These are phyloP conservation scores for Cadophora luteo-olivacea DNA, from an alignment of 2,329 filamentous ascomycete genomes.

Conservation along the genomic window DNA sequence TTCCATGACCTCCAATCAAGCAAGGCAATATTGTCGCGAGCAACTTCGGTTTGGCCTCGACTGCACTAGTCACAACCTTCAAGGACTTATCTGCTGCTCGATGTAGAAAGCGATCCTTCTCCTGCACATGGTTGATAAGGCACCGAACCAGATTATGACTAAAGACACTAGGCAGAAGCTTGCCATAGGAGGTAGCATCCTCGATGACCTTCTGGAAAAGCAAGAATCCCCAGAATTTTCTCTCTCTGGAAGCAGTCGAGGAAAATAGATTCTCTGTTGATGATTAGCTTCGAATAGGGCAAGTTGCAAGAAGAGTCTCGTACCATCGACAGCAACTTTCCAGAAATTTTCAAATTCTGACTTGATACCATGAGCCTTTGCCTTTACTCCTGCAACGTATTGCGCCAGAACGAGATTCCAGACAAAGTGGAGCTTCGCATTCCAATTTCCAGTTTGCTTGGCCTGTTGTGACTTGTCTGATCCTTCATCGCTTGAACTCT, in stretches of 20 bases:
- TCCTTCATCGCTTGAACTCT: slow-evolving; percentile 64
- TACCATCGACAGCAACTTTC: slow-evolving; percentile 85
- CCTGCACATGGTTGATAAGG: slow-evolving; percentile 81
- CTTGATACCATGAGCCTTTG: slow-evolving; percentile 41
- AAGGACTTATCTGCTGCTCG: slow-evolving; percentile 78
- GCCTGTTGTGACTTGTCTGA: slow-evolving; percentile 50
- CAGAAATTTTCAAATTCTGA: slow-evolving; percentile 77
- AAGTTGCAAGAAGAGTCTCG: slow-evolving; percentile 45
- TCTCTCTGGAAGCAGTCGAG: slow-evolving; percentile 79
- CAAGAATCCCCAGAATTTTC: slow-evolving; percentile 91
- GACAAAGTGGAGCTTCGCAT: slow-evolving; percentile 82
- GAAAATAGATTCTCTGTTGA: slow-evolving; percentile 80
- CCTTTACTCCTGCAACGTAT: slow-evolving; percentile 49
- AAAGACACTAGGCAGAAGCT: slow-evolving; percentile 68
- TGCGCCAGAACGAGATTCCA: slow-evolving; percentile 80
- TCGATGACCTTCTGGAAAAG: slow-evolving; percentile 80
- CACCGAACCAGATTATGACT: slow-evolving; percentile 83
- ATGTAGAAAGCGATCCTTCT: slow-evolving; percentile 80
- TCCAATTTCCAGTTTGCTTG: slow-evolving; percentile 72
- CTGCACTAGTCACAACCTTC: slow-evolving; percentile 71
- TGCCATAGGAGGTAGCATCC: slow-evolving; percentile 54
- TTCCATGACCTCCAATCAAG: slow-evolving; percentile 73
- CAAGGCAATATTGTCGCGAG: slow-evolving; percentile 67
- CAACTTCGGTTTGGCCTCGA: slow-evolving; percentile 64
- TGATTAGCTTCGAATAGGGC: slow-evolving; percentile 27